Evolutionary conservation across 345 rosid genomes (phyloP).

Genomic region (Theobroma cacao): DNA sequence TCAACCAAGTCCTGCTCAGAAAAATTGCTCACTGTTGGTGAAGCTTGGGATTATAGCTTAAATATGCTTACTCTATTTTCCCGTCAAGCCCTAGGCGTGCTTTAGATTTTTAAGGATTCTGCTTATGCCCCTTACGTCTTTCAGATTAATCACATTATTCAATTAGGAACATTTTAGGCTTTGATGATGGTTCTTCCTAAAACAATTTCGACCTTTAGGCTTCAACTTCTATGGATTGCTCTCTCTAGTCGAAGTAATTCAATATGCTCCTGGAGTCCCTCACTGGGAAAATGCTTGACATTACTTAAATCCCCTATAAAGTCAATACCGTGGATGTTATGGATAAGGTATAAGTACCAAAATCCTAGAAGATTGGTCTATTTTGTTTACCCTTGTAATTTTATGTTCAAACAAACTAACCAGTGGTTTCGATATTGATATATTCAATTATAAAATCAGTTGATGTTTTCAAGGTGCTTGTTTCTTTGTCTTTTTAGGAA

Average conservation of each 20-base stretch:
- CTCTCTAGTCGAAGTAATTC: too few relatives aligned
- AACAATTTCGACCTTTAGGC: neutral
- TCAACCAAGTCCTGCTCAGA: too few relatives aligned
- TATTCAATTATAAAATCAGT: neutral
- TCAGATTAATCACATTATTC: neutral
- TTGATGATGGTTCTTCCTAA: neutral
- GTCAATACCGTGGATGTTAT: too few relatives aligned
- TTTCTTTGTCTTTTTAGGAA: neutral
- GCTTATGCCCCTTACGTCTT: neutral
- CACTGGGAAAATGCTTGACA: too few relatives aligned
- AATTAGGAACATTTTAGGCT: neutral
- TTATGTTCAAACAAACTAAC: too few relatives aligned
- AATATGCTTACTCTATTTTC: neutral
- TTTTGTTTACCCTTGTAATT: too few relatives aligned
- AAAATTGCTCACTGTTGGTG: neutral
- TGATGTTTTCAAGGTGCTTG: neutral
- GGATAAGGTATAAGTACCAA: too few relatives aligned
- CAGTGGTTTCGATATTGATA: neutral
- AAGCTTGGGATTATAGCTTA: too few relatives aligned
- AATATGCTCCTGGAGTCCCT: too few relatives aligned
- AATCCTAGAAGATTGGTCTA: too few relatives aligned
- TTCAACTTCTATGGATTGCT: neutral
- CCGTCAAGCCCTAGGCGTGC: neutral
- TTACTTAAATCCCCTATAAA: too few relatives aligned
- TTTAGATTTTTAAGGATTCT: too few relatives aligned